phyloP scores from a whole-genome alignment of 371 early-diverging fungal species.

The Actinomortierella wolfii region DNA sequence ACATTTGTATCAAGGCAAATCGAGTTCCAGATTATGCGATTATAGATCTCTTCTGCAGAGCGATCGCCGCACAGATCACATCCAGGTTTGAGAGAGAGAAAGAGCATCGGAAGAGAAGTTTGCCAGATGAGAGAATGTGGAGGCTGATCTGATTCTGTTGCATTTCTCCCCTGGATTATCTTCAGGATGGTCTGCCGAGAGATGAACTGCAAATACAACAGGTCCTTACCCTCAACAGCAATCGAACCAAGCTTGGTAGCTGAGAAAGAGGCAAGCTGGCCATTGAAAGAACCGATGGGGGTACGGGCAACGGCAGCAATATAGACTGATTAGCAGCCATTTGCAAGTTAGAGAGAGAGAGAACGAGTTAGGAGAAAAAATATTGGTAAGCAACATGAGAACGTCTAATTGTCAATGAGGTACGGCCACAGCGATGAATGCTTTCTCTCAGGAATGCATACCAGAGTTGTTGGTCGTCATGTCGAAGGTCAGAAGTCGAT shows the following conservation, averaged over 20 bases:
- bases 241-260: slow-evolving; percentile 89
- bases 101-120: no score
- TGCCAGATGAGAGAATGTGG: no score
- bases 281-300: slow-evolving; percentile 94
- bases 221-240: slow-evolving; percentile 82
- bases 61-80: no score
- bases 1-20: not conserved
- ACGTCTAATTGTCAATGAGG: not conserved
- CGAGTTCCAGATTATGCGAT: not conserved
- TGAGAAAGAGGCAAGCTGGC: slow-evolving; percentile 83
- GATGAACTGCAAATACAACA: not conserved
- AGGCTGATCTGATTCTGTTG: not conserved
- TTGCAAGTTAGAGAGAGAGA: not conserved
- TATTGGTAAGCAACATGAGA: not conserved
- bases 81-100: no score
- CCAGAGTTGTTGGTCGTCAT: slow-evolving; percentile 34
- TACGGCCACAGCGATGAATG: not conserved
- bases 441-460: slow-evolving; percentile 6
- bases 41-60: not conserved
- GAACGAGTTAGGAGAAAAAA: not conserved
- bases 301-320: slow-evolving; percentile 91
- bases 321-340: slow-evolving; percentile 59
- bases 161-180: no score
- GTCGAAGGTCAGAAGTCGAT: no score
- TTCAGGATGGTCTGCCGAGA: no score